These are phyloP conservation scores for Hypoxylon lienhwacheense DNA, from an alignment of 495 filamentous ascomycete genomes.

Conservation along the genomic window DNA sequence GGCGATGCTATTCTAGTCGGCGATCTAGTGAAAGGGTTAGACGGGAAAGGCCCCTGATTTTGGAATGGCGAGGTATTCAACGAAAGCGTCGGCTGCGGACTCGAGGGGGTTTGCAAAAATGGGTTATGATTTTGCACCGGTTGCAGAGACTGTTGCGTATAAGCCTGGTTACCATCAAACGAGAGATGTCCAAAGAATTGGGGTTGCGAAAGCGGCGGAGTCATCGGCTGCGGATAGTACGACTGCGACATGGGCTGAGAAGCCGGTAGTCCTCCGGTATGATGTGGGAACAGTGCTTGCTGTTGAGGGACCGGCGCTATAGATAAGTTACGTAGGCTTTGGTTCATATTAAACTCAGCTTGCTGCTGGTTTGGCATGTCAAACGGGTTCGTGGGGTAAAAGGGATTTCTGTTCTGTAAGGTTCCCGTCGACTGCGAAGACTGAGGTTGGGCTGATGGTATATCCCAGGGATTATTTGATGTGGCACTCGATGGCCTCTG, in stretches of 20 bases:
- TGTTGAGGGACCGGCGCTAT: slow-evolving; percentile 60
- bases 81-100: slow-evolving; percentile 38
- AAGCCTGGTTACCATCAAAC: slow-evolving; percentile 52
- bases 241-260: slow-evolving; percentile 55
- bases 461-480: slow-evolving; percentile 70
- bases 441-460: slow-evolving; percentile 51
- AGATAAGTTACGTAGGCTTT: slow-evolving; percentile 73
- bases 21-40: slow-evolving; percentile 52
- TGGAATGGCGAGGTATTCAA: slow-evolving; percentile 45
- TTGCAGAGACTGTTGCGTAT: slow-evolving; percentile 45
- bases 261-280: slow-evolving; percentile 73
- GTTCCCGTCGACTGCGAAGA: slow-evolving; percentile 62
- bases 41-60: slow-evolving; percentile 34
- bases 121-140: slow-evolving; percentile 61
- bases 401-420: slow-evolving; percentile 57
- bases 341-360: slow-evolving; percentile 53
- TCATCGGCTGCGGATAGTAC: slow-evolving; percentile 57
- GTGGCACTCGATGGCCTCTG: slow-evolving; percentile 43
- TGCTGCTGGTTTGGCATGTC: slow-evolving; percentile 50
- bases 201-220: slow-evolving; percentile 58
- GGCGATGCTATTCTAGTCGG: slow-evolving; percentile 51
- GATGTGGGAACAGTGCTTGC: slow-evolving; percentile 77
- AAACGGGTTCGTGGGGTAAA: slow-evolving; percentile 54
- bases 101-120: slow-evolving; percentile 57
- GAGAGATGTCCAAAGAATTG: slow-evolving; percentile 53